A percentile compares a stretch with the other conserved stretches of the same genome.
Conservation (phyloP, 2,329 filamentous ascomycete genomes). For the Botryotinia convoluta region DNA sequence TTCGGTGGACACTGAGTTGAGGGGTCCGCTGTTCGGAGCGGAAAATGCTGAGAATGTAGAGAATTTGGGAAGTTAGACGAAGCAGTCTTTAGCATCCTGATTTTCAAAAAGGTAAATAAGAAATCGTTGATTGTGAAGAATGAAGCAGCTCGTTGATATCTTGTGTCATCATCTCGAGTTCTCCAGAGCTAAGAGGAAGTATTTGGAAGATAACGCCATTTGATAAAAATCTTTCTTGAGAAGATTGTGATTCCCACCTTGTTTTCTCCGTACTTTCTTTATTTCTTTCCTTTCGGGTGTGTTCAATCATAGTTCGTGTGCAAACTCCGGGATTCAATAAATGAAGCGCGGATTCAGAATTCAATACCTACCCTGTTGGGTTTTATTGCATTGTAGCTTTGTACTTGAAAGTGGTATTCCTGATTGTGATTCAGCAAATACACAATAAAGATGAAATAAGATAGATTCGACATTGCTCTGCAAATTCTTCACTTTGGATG, state of each 20-base stretch:
- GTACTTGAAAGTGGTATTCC: not conserved
- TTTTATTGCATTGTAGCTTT: not conserved
- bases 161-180: not conserved
- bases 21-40: not conserved
- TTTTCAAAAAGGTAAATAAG: accelerated
- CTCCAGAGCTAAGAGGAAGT: not conserved
- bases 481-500: not conserved
- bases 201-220: not conserved
- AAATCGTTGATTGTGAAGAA: not conserved
- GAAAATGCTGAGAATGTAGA: not conserved
- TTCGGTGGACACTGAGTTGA: not conserved
- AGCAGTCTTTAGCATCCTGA: not conserved
- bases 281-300: not conserved
- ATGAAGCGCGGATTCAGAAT: not conserved
- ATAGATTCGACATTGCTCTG: not conserved
- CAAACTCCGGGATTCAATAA: not conserved
- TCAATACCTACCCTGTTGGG: accelerated
- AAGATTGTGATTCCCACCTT: not conserved
- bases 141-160: not conserved
- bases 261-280: not conserved
- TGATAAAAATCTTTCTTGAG: too few species aligned
- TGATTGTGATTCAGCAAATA: not conserved
- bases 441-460: not conserved
- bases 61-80: not conserved
- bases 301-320: not conserved